phyloP scores from a whole-genome alignment of 495 filamentous ascomycete species.

The Ascodesmis nigricans region DNA sequence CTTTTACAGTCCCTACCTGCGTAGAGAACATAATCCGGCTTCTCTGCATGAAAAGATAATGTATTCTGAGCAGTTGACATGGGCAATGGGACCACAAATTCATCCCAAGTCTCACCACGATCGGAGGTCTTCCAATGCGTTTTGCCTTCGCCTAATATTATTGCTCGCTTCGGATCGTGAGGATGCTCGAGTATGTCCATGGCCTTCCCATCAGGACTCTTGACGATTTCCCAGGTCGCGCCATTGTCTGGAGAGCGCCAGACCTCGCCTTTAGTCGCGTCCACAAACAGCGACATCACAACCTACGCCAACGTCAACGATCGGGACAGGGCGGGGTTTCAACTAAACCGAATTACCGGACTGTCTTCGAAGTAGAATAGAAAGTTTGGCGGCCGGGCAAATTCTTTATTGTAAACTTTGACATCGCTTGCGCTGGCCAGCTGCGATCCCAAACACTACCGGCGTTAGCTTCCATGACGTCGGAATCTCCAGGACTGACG shows the following conservation, averaged over 20 bases:
- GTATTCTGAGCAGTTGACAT: constrained; percentile 22
- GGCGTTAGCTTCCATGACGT: constrained; percentile 7
- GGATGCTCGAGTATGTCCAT: constrained; percentile 46
- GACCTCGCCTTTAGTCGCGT: constrained; percentile 26
- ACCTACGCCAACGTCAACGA: constrained; percentile 24
- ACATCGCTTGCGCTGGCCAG: constrained; percentile 22
- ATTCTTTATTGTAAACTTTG: constrained; percentile 30
- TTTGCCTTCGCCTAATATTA: constrained; percentile 41
- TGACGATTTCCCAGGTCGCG: constrained; percentile 41
- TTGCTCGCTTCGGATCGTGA: constrained; percentile 54
- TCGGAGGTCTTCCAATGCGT: constrained; percentile 64
- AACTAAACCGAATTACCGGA: constrained; percentile 32
- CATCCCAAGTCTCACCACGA: constrained; percentile 53
- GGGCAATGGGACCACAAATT: constrained; percentile 33
- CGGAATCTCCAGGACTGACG: too few species aligned
- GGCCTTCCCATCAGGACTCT: constrained; percentile 38
- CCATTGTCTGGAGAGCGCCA: constrained; percentile 62
- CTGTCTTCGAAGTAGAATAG: constrained; percentile 77
- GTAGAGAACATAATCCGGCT: constrained; percentile 65
- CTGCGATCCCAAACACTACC: constrained; percentile 6
- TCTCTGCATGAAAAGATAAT: constrained; percentile 48
- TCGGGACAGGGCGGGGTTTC: constrained; percentile 30
- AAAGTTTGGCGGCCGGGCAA: constrained; percentile 37
- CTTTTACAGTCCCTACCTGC: constrained; percentile 42
- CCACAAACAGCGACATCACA: constrained; percentile 13